phyloP scores from a whole-genome alignment of 2,329 filamentous ascomycete genomes.

The Aspergillus clavatus region DNA sequence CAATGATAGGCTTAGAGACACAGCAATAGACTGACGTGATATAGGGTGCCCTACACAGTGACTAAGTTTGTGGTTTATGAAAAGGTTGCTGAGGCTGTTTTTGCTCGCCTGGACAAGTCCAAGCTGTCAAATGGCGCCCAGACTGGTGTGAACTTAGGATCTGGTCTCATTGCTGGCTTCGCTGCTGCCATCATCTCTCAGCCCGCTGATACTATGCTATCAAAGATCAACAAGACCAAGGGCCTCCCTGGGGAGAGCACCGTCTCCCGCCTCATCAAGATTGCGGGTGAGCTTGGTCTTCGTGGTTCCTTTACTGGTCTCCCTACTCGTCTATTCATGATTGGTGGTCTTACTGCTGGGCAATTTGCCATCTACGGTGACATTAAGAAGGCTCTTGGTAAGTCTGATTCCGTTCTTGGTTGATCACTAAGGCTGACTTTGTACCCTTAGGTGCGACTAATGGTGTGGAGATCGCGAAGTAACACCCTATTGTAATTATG shows the following conservation, averaged over 20 bases:
- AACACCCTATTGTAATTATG: no score
- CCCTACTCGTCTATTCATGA: constrained; percentile 54
- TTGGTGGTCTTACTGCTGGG: constrained; percentile 69
- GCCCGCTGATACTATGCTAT: constrained; percentile 89
- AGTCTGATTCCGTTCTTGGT: no score
- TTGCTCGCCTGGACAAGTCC: constrained; percentile 65
- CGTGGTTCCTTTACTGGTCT: constrained; percentile 75
- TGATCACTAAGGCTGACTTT: no score
- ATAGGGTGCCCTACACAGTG: constrained; percentile 85
- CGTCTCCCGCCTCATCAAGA: constrained; percentile 76
- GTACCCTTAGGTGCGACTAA: constrained; percentile 67
- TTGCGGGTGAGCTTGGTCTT: constrained; percentile 77
- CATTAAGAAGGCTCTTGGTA: constrained; percentile 64
- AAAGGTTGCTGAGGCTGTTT: constrained; percentile 75
- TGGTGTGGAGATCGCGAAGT: constrained; percentile 66
- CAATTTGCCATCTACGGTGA: constrained; percentile 88
- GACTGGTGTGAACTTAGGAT: constrained; percentile 77
- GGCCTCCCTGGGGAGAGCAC: constrained; percentile 81
- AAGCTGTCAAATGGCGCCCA: constrained; percentile 63
- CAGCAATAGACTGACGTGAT: neutral
- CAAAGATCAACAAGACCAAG: constrained; percentile 95
- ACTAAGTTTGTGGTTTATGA: constrained; percentile 93
- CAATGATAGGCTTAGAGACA: no score
- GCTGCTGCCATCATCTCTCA: constrained; percentile 82
- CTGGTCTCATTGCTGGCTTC: constrained; percentile 81